Evolutionary conservation across 352 stramenopile species (phyloP), one percentile per base, ranked within the genome.

Genomic region (Phytopythium chamaehyphon): DNA sequence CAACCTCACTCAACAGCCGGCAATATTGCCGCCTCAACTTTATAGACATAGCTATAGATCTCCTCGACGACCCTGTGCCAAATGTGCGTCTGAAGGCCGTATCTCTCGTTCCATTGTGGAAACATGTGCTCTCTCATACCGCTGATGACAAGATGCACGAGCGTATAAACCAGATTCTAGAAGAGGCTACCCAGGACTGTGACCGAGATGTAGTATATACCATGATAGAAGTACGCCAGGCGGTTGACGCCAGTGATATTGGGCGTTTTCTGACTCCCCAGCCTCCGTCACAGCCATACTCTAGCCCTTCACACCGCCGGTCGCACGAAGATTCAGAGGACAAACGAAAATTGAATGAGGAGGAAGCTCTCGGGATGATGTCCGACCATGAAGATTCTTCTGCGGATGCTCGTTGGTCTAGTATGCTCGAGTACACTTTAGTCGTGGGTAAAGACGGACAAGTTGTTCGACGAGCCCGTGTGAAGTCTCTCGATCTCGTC

Each of bases 391-490:
- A 93, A 52, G 79, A 90, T 55, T 86, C 76, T 11, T 84, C 76
- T 5, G 73, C 78, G 23, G 83, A 93, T 40, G 85, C 80, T 15
- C 90, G 89, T 22, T 93, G 83, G 83, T 90, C 77, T 1, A 90
- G 77, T 53, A 93, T 93, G 83, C 74, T 93, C 4, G 83, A 93
- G 53, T 93, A 93, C 55, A 90, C 83, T 23, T 55, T 93, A 16
- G 78, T 90, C 14, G 83, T 93, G 6, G 83, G 77, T 15, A 93
- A 90, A 43, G 83, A 93, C 23, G 83, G 83, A 2, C 83, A 93
- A 57, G 80, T 93, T n/a, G 76, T 90, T 37, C 83, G 80, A 28
- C 69, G 83, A 43, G 83, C 83, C 21, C 76, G 80, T 4, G 83
- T 93, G 40, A 93, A 93, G 69, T 90, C 76, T 2, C 73, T 93